Percentiles rank a stretch among this genome's conserved stretches.
Evolutionary conservation across 1,284 basidiomycete species (phyloP).

Genomic region (Leccinum subspadiceum): DNA sequence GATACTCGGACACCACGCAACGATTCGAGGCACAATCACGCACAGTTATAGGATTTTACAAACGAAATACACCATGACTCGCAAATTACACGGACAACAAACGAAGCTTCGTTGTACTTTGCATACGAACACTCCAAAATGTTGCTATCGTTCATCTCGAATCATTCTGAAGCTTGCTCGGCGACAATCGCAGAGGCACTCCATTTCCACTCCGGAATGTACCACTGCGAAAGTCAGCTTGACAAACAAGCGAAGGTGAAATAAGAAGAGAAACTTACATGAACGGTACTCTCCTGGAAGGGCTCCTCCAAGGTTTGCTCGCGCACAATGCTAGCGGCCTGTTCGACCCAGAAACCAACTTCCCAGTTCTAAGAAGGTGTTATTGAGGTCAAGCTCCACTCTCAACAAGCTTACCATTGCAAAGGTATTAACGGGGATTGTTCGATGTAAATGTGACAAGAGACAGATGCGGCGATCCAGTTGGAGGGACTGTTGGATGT

Average conservation of each 20-base stretch:
- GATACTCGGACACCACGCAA: too few relatives aligned
- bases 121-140: background rate
- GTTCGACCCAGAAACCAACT: too few relatives aligned
- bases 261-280: background rate
- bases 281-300: too few relatives aligned
- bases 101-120: background rate
- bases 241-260: background rate
- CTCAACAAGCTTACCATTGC: background rate
- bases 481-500: background rate
- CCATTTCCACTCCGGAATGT: too few relatives aligned
- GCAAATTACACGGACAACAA: background rate
- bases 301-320: too few relatives aligned
- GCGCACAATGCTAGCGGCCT: too few relatives aligned
- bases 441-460: background rate
- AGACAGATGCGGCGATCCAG: background rate
- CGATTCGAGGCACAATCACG: too few relatives aligned
- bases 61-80: too few relatives aligned
- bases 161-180: background rate
- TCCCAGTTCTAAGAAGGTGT: background rate
- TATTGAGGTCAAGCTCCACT: background rate
- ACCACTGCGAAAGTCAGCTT: background rate
- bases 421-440: background rate
- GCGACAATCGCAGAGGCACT: background rate
- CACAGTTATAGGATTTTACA: too few relatives aligned
- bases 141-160: background rate